Percentiles rank a stretch among this genome's conserved stretches.
Conservation (phyloP, 2,329 filamentous ascomycete species). For the Colletotrichum sp. region DNA sequence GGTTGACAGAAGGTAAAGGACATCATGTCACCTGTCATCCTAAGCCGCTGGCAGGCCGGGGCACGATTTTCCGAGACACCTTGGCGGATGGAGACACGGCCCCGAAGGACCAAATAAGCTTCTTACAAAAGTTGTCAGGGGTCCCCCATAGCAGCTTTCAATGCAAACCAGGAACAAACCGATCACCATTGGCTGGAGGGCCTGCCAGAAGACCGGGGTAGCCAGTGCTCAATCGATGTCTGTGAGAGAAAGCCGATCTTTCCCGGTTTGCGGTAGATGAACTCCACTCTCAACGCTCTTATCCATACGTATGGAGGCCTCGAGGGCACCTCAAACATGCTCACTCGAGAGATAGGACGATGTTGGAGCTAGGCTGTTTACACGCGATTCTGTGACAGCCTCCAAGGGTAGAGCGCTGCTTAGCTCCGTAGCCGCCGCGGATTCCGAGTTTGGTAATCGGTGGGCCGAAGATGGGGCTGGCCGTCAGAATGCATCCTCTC, state of each 20-base stretch:
- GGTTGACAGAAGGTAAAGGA: neutral
- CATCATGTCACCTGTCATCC: conserved; percentile 17
- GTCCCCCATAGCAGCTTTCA: neutral
- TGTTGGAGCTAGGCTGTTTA: neutral
- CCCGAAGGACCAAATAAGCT: conserved; percentile 2
- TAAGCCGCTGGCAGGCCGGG: neutral
- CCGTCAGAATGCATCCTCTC: neutral
- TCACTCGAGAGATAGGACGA: neutral
- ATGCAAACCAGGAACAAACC: neutral
- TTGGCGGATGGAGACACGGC: neutral
- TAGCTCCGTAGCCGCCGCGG: neutral
- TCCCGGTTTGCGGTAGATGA: conserved; percentile 13
- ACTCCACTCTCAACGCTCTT: neutral
- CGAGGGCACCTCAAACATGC: conserved; percentile 8
- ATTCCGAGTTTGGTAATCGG: neutral
- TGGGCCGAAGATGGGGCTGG: neutral
- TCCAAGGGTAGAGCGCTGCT: neutral
- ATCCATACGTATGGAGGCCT: neutral
- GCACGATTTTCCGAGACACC: neutral
- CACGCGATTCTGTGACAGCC: neutral
- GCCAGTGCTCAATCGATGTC: neutral
- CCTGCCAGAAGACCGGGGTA: neutral
- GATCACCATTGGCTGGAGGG: neutral
- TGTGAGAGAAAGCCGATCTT: neutral
- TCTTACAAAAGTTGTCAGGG: neutral